Percentiles rank a stretch among this genome's conserved stretches.
phyloP scores from a whole-genome alignment of 2,329 filamentous ascomycete species.

The Colletotrichum graminicola region DNA sequence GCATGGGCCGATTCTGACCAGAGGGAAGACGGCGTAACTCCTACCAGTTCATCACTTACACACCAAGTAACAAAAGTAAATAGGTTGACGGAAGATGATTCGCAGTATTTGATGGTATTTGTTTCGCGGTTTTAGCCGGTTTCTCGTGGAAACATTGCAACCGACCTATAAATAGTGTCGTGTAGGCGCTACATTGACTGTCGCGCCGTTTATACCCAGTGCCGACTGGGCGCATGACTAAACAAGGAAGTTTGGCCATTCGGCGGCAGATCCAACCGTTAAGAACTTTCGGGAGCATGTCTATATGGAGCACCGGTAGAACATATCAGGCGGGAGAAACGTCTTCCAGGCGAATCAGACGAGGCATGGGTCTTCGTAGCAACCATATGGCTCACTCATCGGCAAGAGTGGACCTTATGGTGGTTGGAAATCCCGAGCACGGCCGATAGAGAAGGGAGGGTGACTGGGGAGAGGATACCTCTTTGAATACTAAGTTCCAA shows the following conservation, averaged over 20 bases:
- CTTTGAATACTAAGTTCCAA: constrained; percentile 22
- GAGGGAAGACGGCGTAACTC: neutral
- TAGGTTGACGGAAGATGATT: neutral
- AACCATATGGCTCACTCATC: constrained; percentile 7
- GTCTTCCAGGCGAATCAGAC: constrained; percentile 33
- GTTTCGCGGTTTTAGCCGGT: neutral
- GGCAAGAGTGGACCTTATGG: constrained; percentile 8
- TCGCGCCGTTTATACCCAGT: neutral
- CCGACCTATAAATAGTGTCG: neutral
- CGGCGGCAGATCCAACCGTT: neutral
- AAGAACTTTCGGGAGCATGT: constrained; percentile 22
- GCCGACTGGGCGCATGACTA: constrained; percentile 12
- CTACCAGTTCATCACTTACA: neutral
- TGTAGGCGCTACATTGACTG: neutral
- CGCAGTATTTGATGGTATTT: neutral
- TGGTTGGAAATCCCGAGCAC: too few relatives aligned
- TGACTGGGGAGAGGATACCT: neutral
- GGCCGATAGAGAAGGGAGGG: neutral
- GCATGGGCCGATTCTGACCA: neutral
- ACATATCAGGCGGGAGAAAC: constrained; percentile 11
- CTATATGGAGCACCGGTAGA: constrained; percentile 7
- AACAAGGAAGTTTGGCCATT: neutral
- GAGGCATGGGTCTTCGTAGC: constrained; percentile 20
- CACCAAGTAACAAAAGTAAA: neutral
- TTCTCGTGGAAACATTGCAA: neutral